Evolutionary conservation across 163 green algal species (phyloP).

Genomic region (Volvox carteri): DNA sequence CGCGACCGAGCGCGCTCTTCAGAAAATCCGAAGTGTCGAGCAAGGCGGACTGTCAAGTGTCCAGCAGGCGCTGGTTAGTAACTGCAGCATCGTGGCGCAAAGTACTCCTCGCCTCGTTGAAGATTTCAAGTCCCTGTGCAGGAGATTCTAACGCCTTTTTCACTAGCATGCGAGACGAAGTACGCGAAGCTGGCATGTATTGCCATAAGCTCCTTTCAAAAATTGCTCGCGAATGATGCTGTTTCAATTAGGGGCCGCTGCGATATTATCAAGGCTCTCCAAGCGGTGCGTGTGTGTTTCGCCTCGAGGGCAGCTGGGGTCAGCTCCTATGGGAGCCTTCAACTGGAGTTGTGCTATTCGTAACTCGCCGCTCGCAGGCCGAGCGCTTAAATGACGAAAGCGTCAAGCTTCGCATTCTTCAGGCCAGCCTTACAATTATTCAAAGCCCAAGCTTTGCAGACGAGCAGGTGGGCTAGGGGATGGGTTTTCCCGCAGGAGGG

Average conservation of each 20-base stretch:
- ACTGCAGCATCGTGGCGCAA: too few species aligned
- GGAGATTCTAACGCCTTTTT: slow-evolving; percentile 86
- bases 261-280: slow-evolving; percentile 72
- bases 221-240: slow-evolving; percentile 83
- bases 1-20: slow-evolving; percentile 75
- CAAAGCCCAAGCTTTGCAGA: slow-evolving; percentile 70
- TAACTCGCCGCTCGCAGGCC: slow-evolving; percentile 16
- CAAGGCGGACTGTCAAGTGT: slow-evolving; percentile 59
- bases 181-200: slow-evolving; percentile 77
- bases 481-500: too few species aligned
- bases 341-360: too few species aligned
- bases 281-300: slow-evolving; percentile 65
- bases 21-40: slow-evolving; percentile 69
- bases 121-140: slow-evolving; percentile 50
- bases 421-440: slow-evolving; percentile 88
- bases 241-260: slow-evolving; percentile 68
- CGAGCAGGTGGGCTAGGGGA: slow-evolving; percentile 38
- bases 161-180: slow-evolving; percentile 83
- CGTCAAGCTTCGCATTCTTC: slow-evolving; percentile 69
- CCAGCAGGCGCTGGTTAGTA: slow-evolving; percentile 42
- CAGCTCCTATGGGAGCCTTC: too few species aligned
- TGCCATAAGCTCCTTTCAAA: slow-evolving; percentile 81
- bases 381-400: slow-evolving; percentile 51
- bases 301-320: too few species aligned
- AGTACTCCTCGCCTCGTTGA: background rate